These are phyloP conservation scores for Tephrocybe sp. DNA, from an alignment of 768 basidiomycete genomes.

Conservation along the genomic window DNA sequence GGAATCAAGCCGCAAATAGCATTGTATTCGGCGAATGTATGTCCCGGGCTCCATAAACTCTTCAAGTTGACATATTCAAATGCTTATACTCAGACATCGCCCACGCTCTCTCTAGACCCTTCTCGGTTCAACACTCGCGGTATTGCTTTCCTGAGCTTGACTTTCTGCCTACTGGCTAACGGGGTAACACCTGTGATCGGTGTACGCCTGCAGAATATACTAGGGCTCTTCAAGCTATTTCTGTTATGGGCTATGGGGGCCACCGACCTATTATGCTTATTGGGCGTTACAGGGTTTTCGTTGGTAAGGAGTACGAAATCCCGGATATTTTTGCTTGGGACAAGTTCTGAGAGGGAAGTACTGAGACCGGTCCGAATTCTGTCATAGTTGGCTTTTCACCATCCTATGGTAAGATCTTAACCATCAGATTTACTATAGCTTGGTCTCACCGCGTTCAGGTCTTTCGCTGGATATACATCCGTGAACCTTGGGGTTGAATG, in stretches of 20 bases:
- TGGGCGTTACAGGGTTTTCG: slow-evolving; percentile 47
- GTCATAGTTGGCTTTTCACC: slow-evolving; percentile 64
- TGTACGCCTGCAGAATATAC: slow-evolving; percentile 57
- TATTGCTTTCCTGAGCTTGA: slow-evolving; percentile 51
- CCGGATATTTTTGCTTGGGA: slow-evolving; percentile 60
- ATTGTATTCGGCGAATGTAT: too few relatives aligned
- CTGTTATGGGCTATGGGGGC: slow-evolving; percentile 49
- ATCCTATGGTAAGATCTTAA: slow-evolving; percentile 56
- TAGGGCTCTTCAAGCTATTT: slow-evolving; percentile 59
- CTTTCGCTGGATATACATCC: slow-evolving; percentile 68
- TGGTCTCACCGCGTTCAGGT: slow-evolving; percentile 40
- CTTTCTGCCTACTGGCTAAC: slow-evolving; percentile 56
- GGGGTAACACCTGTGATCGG: slow-evolving; percentile 53
- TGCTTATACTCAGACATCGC: slow-evolving; percentile 44
- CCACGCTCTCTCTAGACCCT: slow-evolving; percentile 45
- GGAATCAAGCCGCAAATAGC: too few relatives aligned
- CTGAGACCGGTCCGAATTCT: slow-evolving; percentile 47
- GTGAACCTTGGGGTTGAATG: slow-evolving; percentile 73
- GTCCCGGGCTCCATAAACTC: too few relatives aligned
- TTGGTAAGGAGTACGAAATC: slow-evolving; percentile 45
- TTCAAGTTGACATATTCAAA: too few relatives aligned
- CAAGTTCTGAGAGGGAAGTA: slow-evolving; percentile 62
- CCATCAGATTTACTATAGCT: not conserved
- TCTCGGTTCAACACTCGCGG: slow-evolving; percentile 47
- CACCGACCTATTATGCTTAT: slow-evolving; percentile 51